Evolutionary conservation across 495 filamentous ascomycete genomes (phyloP).

Genomic region (Lichina pygmaea): DNA sequence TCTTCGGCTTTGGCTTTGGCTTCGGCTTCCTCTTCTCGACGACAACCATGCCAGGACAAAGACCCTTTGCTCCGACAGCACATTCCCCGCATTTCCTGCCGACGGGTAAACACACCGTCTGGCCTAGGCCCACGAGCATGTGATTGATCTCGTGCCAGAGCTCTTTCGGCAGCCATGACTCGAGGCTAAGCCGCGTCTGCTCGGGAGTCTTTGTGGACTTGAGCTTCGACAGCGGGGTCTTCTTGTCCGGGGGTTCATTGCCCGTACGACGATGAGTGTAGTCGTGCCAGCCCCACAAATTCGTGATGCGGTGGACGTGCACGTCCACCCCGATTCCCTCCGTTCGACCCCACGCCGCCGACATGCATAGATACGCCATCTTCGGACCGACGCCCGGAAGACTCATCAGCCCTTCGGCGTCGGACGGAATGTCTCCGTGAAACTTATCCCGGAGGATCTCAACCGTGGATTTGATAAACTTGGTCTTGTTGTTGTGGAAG

Average conservation of each 20-base stretch:
- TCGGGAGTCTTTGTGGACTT: constrained; percentile 1
- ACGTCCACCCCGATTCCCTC: constrained; percentile 42
- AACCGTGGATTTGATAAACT: constrained; percentile 60
- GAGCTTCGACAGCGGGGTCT: not conserved
- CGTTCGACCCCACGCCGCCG: constrained; percentile 27
- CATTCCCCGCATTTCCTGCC: constrained; percentile 5
- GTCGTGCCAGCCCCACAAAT: constrained; percentile 75
- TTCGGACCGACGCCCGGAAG: constrained; percentile 90
- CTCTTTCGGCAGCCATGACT: constrained; percentile 2
- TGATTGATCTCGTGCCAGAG: constrained; percentile 5
- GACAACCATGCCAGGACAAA: constrained; percentile 2
- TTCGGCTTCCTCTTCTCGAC: not conserved
- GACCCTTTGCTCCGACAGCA: not conserved
- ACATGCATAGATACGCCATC: constrained; percentile 88
- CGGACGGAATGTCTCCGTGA: constrained; percentile 56
- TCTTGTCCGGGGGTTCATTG: not conserved
- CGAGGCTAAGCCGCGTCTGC: constrained; percentile 2
- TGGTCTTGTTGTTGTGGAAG: constrained; percentile 92
- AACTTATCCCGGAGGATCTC: constrained; percentile 41
- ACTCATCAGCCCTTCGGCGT: constrained; percentile 46
- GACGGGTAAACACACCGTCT: constrained; percentile 5
- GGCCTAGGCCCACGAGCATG: constrained; percentile 4
- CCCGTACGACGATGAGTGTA: not conserved
- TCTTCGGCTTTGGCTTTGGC: not conserved
- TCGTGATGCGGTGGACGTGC: constrained; percentile 68